Percentiles rank a stretch among this genome's conserved stretches.
Conservation (phyloP, 2,329 filamentous ascomycete species). For the Massarina eburnea region DNA sequence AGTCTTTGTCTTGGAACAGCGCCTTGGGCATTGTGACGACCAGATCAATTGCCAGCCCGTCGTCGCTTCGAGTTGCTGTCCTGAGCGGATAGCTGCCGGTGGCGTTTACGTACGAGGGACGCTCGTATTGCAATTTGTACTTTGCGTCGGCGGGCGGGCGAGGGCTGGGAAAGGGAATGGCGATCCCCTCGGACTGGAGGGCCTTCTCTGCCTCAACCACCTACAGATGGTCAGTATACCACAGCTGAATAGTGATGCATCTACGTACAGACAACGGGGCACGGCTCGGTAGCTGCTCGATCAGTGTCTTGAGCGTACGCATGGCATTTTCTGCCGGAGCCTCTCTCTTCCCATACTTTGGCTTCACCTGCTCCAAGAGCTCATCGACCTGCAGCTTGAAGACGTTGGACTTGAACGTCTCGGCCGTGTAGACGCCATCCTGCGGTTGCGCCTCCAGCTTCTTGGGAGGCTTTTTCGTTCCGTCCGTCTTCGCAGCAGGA, state of each 20-base stretch:
- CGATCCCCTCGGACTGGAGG: conserved; percentile 64
- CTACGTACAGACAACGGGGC: conserved; percentile 48
- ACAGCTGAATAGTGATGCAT: not conserved
- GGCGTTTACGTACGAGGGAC: conserved; percentile 78
- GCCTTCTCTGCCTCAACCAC: conserved; percentile 70
- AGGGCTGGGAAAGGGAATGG: conserved; percentile 84
- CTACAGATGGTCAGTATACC: conserved; percentile 46
- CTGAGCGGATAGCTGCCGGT: conserved; percentile 83
- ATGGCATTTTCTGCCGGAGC: conserved; percentile 54
- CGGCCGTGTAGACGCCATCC: conserved; percentile 50
- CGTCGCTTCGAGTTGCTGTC: conserved; percentile 68
- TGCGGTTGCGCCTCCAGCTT: conserved; percentile 26
- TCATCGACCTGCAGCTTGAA: conserved; percentile 71
- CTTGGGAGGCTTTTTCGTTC: conserved; percentile 19
- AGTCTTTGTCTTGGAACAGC: conserved; percentile 93
- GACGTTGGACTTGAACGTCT: conserved; percentile 65
- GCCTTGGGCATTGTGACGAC: conserved; percentile 79
- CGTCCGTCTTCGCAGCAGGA: conserved; percentile 2
- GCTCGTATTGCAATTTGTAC: conserved; percentile 78
- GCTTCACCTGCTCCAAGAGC: conserved; percentile 59
- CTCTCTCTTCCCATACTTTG: conserved; percentile 60
- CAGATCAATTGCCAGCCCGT: conserved; percentile 70
- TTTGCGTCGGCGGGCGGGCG: conserved; percentile 72
- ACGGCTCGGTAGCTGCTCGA: conserved; percentile 58
- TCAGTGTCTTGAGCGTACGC: conserved; percentile 56